Base-by-base conservation (phyloP, 208 protist genomes). In the Trypanosoma platydactyli region DNA sequence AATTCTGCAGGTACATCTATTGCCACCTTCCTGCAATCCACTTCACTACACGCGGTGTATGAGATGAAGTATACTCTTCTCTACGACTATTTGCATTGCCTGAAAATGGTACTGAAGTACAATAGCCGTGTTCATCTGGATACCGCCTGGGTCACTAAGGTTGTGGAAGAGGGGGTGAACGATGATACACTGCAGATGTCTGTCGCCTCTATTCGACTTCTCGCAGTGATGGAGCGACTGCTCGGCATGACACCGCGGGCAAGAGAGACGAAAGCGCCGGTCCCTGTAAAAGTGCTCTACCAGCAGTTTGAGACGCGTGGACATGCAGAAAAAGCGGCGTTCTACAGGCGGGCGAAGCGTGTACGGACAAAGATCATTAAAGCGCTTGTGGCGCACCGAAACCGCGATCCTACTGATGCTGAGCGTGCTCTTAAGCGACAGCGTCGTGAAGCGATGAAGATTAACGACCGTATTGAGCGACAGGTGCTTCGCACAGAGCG, bases 101-200 rank as follows among this genome's bases (percentile, higher is more conserved):
- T 94, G 12, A 92, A 91, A 73, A 89, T 94, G 80, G 76, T 92
- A 1, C 11, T 94, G 64, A 77, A 91, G 76, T 95, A 95, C 76
- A 93, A 94, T 70, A 86, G 70, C 53, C 83, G 84, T 46, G 80
- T 95, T 44, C 69, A 83, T 33, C 77, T 95, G 13, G 84, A 94
- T 65, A 69, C 79, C 27, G 64, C 64, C 29, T 92, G 84, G 83
- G 73, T 92, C 15, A 33, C 58, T 3, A 64, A 73, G 0, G 55
- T 95, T 12, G 71, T 94, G 20, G 56, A 45, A 25, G 73, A 77
- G 35, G 87, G 74, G 12, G 71, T 94, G 9, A 84, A 92, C 53
- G 68, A 94, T 35, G 90, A 95, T 60, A 35, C 76, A 24, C 57
- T 95, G 13, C 79, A 88, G 64, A 58, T 92, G 20, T 90, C 90